Conservation (phyloP, 2,329 filamentous ascomycete species). For the Mollisiaceae sp. region DNA sequence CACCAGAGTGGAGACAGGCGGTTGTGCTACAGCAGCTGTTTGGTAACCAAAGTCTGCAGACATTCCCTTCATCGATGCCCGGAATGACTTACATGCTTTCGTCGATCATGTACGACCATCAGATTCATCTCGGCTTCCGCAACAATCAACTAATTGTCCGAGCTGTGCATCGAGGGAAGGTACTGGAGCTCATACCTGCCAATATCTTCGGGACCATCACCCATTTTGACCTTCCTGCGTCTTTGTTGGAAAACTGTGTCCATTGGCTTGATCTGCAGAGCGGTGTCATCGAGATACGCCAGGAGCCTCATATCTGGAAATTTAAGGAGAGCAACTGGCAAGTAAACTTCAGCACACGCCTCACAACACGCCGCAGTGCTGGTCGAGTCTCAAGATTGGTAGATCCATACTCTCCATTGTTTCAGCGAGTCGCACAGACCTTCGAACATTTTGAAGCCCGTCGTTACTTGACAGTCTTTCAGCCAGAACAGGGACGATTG, state of each 20-base stretch:
- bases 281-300: slow-evolving; percentile 57
- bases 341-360: slow-evolving; percentile 42
- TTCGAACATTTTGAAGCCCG: slow-evolving; percentile 57
- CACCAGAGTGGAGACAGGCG: slow-evolving; percentile 54
- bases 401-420: slow-evolving; percentile 53
- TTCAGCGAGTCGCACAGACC: slow-evolving; percentile 46
- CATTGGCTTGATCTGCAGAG: slow-evolving; percentile 61
- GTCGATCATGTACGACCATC: slow-evolving; percentile 44
- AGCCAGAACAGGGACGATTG: slow-evolving; percentile 46
- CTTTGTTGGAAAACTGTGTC: slow-evolving; percentile 56
- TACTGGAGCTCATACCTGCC: slow-evolving; percentile 43
- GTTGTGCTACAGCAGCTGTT: slow-evolving; percentile 57
- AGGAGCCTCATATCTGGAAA: slow-evolving; percentile 49
- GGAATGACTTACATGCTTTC: slow-evolving; percentile 58
- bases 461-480: slow-evolving; percentile 51
- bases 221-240: slow-evolving; percentile 55
- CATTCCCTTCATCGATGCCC: slow-evolving; percentile 54
- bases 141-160: slow-evolving; percentile 49
- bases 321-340: slow-evolving; percentile 47
- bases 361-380: slow-evolving; percentile 37
- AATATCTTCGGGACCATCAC: slow-evolving; percentile 37
- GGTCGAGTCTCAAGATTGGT: slow-evolving; percentile 47
- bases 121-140: slow-evolving; percentile 61
- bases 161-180: too few relatives aligned
- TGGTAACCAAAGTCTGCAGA: slow-evolving; percentile 55